A percentile compares a stretch with the other conserved stretches of the same genome.
phyloP scores from a whole-genome alignment of 345 rosid species.

The Clarkia xantiana region DNA sequence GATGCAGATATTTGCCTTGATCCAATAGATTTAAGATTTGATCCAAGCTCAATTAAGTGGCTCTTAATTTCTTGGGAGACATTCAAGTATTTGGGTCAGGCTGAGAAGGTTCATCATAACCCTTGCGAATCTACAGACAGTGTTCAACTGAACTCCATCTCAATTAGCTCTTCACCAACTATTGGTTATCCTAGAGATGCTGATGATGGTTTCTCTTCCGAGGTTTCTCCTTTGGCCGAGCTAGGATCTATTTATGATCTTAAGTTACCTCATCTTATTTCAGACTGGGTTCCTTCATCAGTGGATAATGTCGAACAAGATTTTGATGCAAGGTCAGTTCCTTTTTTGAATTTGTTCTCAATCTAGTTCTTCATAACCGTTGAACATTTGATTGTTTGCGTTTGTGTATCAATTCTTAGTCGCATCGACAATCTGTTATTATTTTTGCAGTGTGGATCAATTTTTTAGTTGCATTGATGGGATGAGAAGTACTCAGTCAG shows the following conservation, averaged over 20 bases:
- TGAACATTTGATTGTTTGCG: background rate
- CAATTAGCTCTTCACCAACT: slow-evolving; percentile 24
- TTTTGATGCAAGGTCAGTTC: slow-evolving; percentile 69
- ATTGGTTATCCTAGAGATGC: slow-evolving; percentile 14
- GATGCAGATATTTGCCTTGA: slow-evolving; percentile 63
- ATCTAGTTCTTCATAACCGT: too few species aligned
- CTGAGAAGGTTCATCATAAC: slow-evolving; percentile 4
- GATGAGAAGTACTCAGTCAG: slow-evolving; percentile 75
- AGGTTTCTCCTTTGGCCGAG: slow-evolving; percentile 19
- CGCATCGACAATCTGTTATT: background rate
- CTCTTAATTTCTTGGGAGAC: slow-evolving; percentile 42
- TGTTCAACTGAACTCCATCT: slow-evolving; percentile 25
- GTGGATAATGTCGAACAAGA: slow-evolving; percentile 36
- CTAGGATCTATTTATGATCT: slow-evolving; percentile 30
- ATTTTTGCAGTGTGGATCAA: slow-evolving; percentile 60
- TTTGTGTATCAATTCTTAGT: background rate
- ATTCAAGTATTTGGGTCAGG: slow-evolving; percentile 22
- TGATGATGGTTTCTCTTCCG: slow-evolving; percentile 17
- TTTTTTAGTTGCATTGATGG: slow-evolving; percentile 95
- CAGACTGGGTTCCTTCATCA: slow-evolving; percentile 71
- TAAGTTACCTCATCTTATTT: slow-evolving; percentile 46
- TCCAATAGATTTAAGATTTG: slow-evolving; percentile 64
- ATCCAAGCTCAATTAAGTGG: slow-evolving; percentile 63
- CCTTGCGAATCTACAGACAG: slow-evolving; percentile 23
- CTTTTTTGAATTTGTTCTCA: background rate